phyloP scores from a whole-genome alignment of 2,329 filamentous ascomycete species.

The Cryphonectria japonica region DNA sequence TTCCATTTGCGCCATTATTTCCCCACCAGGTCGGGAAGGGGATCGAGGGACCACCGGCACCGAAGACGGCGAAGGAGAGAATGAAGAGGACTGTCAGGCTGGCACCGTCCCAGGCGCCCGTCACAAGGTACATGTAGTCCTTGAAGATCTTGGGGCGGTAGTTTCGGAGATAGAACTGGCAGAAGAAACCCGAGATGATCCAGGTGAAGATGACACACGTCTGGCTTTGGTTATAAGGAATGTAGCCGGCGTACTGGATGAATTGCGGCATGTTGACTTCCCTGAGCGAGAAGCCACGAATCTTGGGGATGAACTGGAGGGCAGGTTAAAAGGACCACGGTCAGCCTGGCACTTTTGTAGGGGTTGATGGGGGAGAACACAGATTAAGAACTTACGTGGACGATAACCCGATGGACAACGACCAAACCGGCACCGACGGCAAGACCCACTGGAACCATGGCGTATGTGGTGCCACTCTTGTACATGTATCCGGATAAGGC shows the following conservation, averaged over 20 bases:
- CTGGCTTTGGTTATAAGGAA: conserved; percentile 59
- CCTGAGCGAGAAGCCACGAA: conserved; percentile 44
- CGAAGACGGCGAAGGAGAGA: conserved; percentile 60
- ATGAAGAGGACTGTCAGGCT: conserved; percentile 54
- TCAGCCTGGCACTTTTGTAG: neutral
- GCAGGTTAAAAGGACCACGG: conserved; percentile 2
- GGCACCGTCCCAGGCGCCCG: conserved; percentile 57
- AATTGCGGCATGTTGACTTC: conserved; percentile 59
- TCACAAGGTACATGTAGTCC: conserved; percentile 57
- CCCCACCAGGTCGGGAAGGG: conserved; percentile 60
- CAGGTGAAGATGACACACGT: conserved; percentile 58
- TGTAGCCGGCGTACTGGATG: conserved; percentile 57
- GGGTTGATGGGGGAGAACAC: neutral
- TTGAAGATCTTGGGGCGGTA: conserved; percentile 56
- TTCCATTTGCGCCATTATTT: conserved; percentile 49
- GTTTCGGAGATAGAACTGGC: conserved; percentile 57
- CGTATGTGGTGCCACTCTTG: conserved; percentile 46
- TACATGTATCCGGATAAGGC: conserved; percentile 60
- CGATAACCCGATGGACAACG: conserved; percentile 47
- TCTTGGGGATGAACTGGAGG: conserved; percentile 50
- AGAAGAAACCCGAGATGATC: conserved; percentile 50
- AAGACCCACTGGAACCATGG: conserved; percentile 55
- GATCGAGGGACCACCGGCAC: conserved; percentile 47
- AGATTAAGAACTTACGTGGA: conserved; percentile 40
- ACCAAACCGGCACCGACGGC: conserved; percentile 52